phyloP scores from a whole-genome alignment of 78 protist species.

The Dictyostelium firmibasis region DNA sequence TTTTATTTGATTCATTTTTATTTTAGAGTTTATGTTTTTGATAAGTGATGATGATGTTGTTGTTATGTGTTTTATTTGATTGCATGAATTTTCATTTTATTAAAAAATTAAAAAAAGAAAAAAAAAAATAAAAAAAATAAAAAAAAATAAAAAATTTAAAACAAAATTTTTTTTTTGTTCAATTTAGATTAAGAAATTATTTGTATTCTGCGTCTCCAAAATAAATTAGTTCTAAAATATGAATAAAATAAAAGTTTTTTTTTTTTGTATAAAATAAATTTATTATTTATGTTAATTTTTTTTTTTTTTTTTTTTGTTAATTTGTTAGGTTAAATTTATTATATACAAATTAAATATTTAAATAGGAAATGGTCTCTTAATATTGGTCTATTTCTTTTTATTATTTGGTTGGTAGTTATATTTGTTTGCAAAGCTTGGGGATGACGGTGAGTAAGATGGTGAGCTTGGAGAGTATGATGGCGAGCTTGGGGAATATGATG shows the following conservation, averaged over 20 bases:
- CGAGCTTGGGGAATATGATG: constrained; percentile 89
- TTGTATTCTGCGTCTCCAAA: no score
- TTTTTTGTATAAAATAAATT: background rate
- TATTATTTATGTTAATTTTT: background rate
- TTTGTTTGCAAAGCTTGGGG: constrained; percentile 57
- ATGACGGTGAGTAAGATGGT: constrained; percentile 91
- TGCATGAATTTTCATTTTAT: background rate
- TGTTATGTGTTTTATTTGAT: background rate
- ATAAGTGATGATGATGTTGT: background rate
- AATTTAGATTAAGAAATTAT: no score
- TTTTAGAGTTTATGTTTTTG: no score
- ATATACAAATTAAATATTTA: background rate
- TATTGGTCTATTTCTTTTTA: background rate
- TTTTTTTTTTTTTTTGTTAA: background rate
- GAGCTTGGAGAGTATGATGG: constrained; percentile 91
- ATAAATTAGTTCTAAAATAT: no score
- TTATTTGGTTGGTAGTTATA: background rate
- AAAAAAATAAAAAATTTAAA: background rate
- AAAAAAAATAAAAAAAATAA: no score
- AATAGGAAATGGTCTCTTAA: background rate
- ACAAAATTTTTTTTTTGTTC: background rate
- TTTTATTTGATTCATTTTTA: background rate
- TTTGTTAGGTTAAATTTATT: background rate
- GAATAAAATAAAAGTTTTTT: no score
- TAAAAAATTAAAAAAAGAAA: no score